Base-by-base conservation (phyloP, 306 rosid genomes). In the Prunus mume region DNA sequence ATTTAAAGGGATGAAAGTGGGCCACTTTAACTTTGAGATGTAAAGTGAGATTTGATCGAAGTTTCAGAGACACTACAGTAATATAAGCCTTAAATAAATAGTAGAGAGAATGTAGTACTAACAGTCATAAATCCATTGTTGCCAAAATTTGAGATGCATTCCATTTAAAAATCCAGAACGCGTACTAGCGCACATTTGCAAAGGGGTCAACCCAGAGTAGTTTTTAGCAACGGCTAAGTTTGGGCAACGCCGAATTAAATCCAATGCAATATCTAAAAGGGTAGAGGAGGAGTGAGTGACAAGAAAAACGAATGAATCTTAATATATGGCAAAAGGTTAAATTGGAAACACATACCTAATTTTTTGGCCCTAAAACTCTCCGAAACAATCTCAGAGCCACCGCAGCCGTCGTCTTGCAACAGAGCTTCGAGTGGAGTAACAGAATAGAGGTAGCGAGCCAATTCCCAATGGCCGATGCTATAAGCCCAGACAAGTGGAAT, bases 361-460 rank as follows among this genome's bases (percentile, higher is more conserved):
- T 60, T 24, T 73, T 60, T 60, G 34, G 68, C 55, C n/a, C 22
- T 20, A 38, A 65, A n/a, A 49, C 47, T 19, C 1, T 50, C 65
- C 10, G 51, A 6, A 38, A 76, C 56, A 14, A 76, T 64, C 2
- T 58, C 3, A 52, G 56, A 66, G 5, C 61, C 46, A 27, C 1
- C 3, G 2, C 65, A 0, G 13, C 15, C 22, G 6, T 46, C 2
- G 17, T 30, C 32, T 22, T 20, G 2, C 34, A 15, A 19, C 4
- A 65, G 27, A 22, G 11, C 49, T 30, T 76, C 73, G 9, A 30
- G 13, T 12, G 60, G 52, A 3, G 79, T 76, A 25, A 49, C 18
- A 20, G 55, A 66, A 55, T 65, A 76, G 12, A 76, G 79, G 20
- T 76, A 76, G 43, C 65, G 34, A n/a, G 70, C 79, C 46, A 76